Evolutionary conservation across 2,329 filamentous ascomycete species (phyloP).

Genomic region (Alternaria atra): DNA sequence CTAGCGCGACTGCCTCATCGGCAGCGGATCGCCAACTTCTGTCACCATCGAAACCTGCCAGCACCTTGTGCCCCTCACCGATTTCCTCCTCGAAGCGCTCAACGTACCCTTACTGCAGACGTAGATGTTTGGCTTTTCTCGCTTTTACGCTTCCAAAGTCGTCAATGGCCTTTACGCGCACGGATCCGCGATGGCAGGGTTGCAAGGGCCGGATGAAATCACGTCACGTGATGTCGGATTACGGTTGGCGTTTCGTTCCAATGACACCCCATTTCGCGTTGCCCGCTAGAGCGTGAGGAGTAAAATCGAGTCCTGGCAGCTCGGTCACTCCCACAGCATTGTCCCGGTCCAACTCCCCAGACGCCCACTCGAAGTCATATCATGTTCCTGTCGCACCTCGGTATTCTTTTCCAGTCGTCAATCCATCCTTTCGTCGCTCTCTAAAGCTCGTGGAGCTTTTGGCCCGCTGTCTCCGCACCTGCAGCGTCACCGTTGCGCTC

Average conservation of each 20-base stretch:
- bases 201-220: slow-evolving; percentile 4
- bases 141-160: background rate
- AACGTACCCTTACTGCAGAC: background rate
- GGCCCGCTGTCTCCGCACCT: slow-evolving; percentile 49
- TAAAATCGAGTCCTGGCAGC: slow-evolving; percentile 40
- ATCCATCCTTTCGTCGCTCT: slow-evolving; percentile 41
- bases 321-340: slow-evolving; percentile 39
- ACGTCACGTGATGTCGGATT: slow-evolving; percentile 25
- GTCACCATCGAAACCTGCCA: slow-evolving; percentile 32
- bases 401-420: slow-evolving; percentile 31
- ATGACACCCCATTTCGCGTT: slow-evolving; percentile 18
- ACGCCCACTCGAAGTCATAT: slow-evolving; percentile 28
- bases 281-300: slow-evolving; percentile 31
- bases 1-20: slow-evolving; percentile 27
- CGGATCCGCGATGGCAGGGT: slow-evolving; percentile 6
- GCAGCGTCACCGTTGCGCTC: slow-evolving; percentile 40
- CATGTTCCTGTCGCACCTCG: slow-evolving; percentile 39
- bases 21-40: slow-evolving; percentile 31
- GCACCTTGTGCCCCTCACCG: slow-evolving; percentile 33
- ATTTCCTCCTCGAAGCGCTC: slow-evolving; percentile 15
- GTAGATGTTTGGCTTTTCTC: background rate
- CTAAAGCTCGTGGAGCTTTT: slow-evolving; percentile 50
- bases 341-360: slow-evolving; percentile 28
- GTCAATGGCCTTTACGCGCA: slow-evolving; percentile 8
- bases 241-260: slow-evolving; percentile 26